A percentile compares a stretch with the other conserved stretches of the same genome.
Evolutionary conservation across 495 filamentous ascomycete species (phyloP).

Genomic region (Lophiostoma macrostomum): DNA sequence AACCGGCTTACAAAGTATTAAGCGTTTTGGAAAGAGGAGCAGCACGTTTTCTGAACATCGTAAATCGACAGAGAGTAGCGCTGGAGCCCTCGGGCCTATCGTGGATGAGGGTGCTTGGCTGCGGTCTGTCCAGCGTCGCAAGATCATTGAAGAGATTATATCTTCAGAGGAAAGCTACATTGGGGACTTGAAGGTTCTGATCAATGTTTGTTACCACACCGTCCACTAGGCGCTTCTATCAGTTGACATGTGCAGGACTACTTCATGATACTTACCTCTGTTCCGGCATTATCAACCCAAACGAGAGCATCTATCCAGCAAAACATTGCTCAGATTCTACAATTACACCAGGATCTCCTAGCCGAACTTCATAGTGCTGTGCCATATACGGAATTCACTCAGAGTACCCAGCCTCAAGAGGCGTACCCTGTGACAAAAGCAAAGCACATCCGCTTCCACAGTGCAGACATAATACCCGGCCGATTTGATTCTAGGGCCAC

Average conservation of each 20-base stretch:
- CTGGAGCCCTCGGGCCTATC: constrained; percentile 49
- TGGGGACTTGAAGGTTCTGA: constrained; percentile 76
- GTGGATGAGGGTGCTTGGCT: constrained; percentile 68
- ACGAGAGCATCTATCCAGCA: constrained; percentile 61
- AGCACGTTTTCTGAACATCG: constrained; percentile 61
- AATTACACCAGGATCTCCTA: constrained; percentile 68
- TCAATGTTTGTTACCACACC: constrained; percentile 58
- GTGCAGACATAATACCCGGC: constrained; percentile 57
- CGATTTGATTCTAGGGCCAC: constrained; percentile 21
- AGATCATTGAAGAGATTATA: constrained; percentile 78
- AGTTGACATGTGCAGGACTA: constrained; percentile 52
- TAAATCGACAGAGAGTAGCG: constrained; percentile 65
- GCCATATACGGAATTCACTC: constrained; percentile 60
- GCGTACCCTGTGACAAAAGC: constrained; percentile 21
- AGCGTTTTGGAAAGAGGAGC: constrained; percentile 59
- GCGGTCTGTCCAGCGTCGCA: constrained; percentile 69
- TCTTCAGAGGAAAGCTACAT: constrained; percentile 86
- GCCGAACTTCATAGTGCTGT: constrained; percentile 60
- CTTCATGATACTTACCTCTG: constrained; percentile 60
- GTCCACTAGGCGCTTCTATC: neutral
- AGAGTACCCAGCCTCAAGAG: constrained; percentile 34
- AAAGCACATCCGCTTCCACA: constrained; percentile 52
- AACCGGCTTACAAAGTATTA: constrained; percentile 51
- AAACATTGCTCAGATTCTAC: constrained; percentile 66
- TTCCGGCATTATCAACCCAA: constrained; percentile 54